Evolutionary conservation across 1,284 basidiomycete genomes (phyloP).

Genomic region (Ceratobasidium sp.): DNA sequence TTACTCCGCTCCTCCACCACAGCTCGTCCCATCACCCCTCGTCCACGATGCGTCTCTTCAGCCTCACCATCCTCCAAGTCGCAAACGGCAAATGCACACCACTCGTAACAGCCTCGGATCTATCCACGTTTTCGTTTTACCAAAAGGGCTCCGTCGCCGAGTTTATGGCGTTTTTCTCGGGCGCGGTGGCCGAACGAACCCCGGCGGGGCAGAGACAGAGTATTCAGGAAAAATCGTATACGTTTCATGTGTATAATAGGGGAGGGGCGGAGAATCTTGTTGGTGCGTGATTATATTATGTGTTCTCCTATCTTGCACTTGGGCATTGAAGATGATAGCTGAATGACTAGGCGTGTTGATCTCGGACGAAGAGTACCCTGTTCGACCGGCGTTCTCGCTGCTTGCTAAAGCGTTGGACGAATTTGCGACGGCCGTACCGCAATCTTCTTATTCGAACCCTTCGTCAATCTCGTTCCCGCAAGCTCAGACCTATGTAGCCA

Average conservation of each 20-base stretch:
- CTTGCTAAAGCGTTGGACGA: constrained; percentile 96
- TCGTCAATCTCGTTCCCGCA: constrained; percentile 77
- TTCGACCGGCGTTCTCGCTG: constrained; percentile 95
- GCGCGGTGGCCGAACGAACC: constrained; percentile 94
- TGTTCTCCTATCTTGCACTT: background rate
- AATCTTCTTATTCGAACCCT: constrained; percentile 74
- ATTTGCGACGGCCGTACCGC: constrained; percentile 84
- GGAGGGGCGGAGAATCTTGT: constrained; percentile 84
- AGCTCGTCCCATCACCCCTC: constrained; percentile 6
- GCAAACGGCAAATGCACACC: constrained; percentile 66
- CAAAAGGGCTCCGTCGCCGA: constrained; percentile 88
- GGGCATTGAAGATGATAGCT: background rate
- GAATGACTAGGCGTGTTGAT: constrained; percentile 82
- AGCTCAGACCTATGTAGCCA: constrained; percentile 84
- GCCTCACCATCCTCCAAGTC: constrained; percentile 64
- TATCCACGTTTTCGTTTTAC: constrained; percentile 95
- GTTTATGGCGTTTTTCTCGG: constrained; percentile 92
- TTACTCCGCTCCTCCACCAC: constrained; percentile 5
- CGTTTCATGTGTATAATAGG: constrained; percentile 92
- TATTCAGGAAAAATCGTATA: constrained; percentile 95
- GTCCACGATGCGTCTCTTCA: constrained; percentile 64
- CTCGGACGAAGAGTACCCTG: constrained; percentile 96
- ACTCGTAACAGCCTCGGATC: constrained; percentile 83
- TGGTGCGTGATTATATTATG: constrained; percentile 67
- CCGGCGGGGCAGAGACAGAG: constrained; percentile 90